These are phyloP conservation scores for Daldinia caldariorum DNA, from an alignment of 495 filamentous ascomycete species.

Conservation along the genomic window DNA sequence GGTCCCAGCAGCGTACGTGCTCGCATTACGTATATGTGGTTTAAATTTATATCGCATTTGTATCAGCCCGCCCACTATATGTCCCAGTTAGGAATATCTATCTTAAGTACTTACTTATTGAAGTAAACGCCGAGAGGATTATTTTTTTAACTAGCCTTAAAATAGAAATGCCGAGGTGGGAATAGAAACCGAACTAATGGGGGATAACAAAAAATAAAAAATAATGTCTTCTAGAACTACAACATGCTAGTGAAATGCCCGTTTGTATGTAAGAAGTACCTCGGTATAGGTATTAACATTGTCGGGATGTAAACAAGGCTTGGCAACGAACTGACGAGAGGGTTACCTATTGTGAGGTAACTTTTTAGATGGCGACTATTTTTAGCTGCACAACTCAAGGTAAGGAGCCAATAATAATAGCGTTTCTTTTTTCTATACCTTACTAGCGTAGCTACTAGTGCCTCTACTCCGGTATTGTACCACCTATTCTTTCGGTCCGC, in stretches of 20 bases:
- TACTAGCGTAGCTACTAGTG: too few species aligned
- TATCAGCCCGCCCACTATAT: constrained; percentile 5
- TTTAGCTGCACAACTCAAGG: constrained; percentile 4
- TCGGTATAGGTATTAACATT: too few species aligned
- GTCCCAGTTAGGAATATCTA: not conserved
- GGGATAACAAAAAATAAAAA: not conserved
- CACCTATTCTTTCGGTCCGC: constrained; percentile 18
- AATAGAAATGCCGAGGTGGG: not conserved
- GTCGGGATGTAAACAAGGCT: too few species aligned
- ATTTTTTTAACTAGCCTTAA: too few species aligned
- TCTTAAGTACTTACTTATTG: not conserved
- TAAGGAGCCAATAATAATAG: not conserved
- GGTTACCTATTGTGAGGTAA: too few species aligned
- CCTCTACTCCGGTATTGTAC: constrained; percentile 5
- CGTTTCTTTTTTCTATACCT: constrained; percentile 11
- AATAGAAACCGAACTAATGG: too few species aligned
- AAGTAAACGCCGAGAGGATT: not conserved
- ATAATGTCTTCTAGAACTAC: not conserved
- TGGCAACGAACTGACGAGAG: too few species aligned
- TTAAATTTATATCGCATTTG: constrained; percentile 1
- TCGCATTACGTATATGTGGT: constrained; percentile 34
- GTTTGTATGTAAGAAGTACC: too few species aligned
- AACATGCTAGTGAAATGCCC: too few species aligned
- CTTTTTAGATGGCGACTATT: not conserved
- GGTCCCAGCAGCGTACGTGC: constrained; percentile 17